These are phyloP conservation scores for Penicillium psychrofluorescens DNA, from an alignment of 495 filamentous ascomycete species.

Conservation along the genomic window DNA sequence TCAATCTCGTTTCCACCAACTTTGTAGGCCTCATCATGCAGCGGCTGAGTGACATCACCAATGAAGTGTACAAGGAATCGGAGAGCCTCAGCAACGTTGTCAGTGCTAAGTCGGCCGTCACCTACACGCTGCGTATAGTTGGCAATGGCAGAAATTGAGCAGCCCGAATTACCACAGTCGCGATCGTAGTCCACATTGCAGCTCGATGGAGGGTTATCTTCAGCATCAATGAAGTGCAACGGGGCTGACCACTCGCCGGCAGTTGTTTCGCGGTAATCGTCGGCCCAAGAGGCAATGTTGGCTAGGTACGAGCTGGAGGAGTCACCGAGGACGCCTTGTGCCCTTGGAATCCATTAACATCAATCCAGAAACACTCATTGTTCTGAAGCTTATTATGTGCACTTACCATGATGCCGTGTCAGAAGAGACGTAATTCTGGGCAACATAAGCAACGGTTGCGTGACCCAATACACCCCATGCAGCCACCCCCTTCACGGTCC, in stretches of 20 bases:
- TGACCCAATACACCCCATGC: conserved; percentile 57
- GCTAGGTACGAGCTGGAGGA: conserved; percentile 49
- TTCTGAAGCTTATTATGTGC: too few relatives aligned
- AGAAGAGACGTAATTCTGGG: conserved; percentile 42
- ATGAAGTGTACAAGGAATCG: conserved; percentile 52
- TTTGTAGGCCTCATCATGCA: conserved; percentile 52
- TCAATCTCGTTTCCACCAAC: conserved; percentile 53
- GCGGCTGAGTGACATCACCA: conserved; percentile 58
- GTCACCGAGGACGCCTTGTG: conserved; percentile 19
- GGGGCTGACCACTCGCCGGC: conserved; percentile 47
- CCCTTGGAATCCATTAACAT: conserved; percentile 10
- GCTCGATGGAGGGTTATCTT: conserved; percentile 48
- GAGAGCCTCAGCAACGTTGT: conserved; percentile 23
- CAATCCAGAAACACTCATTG: too few relatives aligned
- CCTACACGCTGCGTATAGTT: conserved; percentile 42
- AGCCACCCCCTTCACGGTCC: conserved; percentile 6
- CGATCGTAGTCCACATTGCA: conserved; percentile 50
- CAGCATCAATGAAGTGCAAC: conserved; percentile 58
- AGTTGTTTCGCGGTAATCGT: conserved; percentile 46
- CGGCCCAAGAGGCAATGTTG: conserved; percentile 55
- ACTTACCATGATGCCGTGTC: conserved; percentile 31
- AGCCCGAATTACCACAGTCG: conserved; percentile 53
- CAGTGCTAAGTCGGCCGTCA: conserved; percentile 12
- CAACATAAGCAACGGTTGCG: conserved; percentile 53
- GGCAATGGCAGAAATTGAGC: conserved; percentile 52